Evolutionary conservation across 1,139 yeast species (phyloP).

Genomic region (Sugiyamaella pinicola): DNA sequence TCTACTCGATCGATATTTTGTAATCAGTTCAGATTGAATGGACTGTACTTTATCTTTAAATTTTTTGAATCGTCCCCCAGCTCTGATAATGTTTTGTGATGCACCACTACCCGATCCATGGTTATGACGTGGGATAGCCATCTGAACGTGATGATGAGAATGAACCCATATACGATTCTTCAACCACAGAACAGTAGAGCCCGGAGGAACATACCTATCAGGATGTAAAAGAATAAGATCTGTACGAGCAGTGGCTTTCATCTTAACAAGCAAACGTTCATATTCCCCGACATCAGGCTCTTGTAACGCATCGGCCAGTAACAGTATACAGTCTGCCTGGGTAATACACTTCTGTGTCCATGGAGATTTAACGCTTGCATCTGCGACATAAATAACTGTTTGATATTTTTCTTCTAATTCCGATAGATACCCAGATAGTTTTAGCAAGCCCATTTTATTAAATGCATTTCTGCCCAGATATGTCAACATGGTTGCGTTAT

Average conservation of each 20-base stretch:
- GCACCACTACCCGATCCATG: slow-evolving; percentile 4
- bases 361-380: slow-evolving; percentile 74
- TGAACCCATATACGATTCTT: slow-evolving; percentile 87
- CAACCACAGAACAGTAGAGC: slow-evolving; percentile 83
- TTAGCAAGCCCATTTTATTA: slow-evolving; percentile 81
- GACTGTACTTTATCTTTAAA: slow-evolving; percentile 40
- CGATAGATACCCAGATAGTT: slow-evolving; percentile 85
- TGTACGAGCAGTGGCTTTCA: slow-evolving; percentile 84
- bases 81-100: slow-evolving; percentile 14
- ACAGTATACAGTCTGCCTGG: slow-evolving; percentile 84
- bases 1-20: slow-evolving; percentile 38
- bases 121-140: slow-evolving; percentile 29
- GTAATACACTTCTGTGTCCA: slow-evolving; percentile 95
- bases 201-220: slow-evolving; percentile 79
- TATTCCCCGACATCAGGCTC: slow-evolving; percentile 81
- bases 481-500: slow-evolving; percentile 76
- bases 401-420: slow-evolving; percentile 88
- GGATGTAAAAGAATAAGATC: slow-evolving; percentile 85
- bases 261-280: slow-evolving; percentile 71
- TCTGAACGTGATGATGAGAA: slow-evolving; percentile 84
- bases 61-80: slow-evolving; percentile 32
- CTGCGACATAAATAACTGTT: slow-evolving; percentile 85
- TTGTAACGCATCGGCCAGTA: slow-evolving; percentile 52
- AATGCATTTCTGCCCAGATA: slow-evolving; percentile 93
- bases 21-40: slow-evolving; percentile 41